phyloP scores from a whole-genome alignment of 2,329 filamentous ascomycete species.

The Fusarium armeniacum region DNA sequence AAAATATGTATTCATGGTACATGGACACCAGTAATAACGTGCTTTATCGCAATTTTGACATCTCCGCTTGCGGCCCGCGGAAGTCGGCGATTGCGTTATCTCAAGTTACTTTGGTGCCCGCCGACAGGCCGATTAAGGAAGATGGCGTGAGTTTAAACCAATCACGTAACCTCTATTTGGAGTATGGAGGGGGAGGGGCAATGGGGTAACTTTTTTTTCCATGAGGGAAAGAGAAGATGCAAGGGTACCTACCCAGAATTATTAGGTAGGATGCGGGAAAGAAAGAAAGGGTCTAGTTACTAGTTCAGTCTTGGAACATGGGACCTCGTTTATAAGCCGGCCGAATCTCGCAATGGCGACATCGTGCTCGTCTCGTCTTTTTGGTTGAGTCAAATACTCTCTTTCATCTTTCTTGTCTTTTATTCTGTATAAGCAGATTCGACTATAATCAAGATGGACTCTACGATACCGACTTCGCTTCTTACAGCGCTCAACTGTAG shows the following conservation, averaged over 20 bases:
- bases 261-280: not conserved
- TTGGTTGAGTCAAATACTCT: not conserved
- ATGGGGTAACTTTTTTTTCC: conserved; percentile 38
- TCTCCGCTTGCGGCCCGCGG: conserved; percentile 51
- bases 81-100: conserved; percentile 49
- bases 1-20: conserved; percentile 15
- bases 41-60: conserved; percentile 41
- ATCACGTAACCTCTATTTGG: conserved; percentile 45
- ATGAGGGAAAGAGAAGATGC: conserved; percentile 24
- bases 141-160: conserved; percentile 56
- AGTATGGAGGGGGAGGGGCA: conserved; percentile 40
- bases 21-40: conserved; percentile 18
- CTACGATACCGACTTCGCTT: conserved; percentile 61
- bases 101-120: conserved; percentile 15
- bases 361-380: conserved; percentile 8
- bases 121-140: conserved; percentile 49
- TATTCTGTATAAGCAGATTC: conserved; percentile 26
- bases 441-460: conserved; percentile 20
- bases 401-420: too few species aligned
- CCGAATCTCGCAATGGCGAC: conserved; percentile 35
- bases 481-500: conserved; percentile 80
- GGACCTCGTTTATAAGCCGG: conserved; percentile 39
- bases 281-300: conserved; percentile 12
- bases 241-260: conserved; percentile 3
- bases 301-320: conserved; percentile 9